These are phyloP conservation scores for Penicillium sp. DNA, from an alignment of 2,329 filamentous ascomycete species.

Conservation along the genomic window DNA sequence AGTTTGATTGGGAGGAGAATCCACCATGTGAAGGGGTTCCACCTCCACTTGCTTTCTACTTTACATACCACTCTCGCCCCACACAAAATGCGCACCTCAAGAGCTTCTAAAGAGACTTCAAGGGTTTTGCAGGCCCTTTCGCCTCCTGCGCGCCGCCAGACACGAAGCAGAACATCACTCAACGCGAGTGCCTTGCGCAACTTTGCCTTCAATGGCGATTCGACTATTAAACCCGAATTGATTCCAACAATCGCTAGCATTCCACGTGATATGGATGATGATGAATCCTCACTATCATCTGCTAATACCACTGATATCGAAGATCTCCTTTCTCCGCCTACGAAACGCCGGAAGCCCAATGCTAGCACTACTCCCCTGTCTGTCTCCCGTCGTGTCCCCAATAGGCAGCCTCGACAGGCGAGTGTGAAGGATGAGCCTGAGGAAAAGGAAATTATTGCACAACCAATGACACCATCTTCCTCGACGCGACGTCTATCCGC, in stretches of 20 bases:
- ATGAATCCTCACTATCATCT: conserved; percentile 37
- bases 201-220: conserved; percentile 27
- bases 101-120: conserved; percentile 59
- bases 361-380: conserved; percentile 28
- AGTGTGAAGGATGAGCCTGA: conserved; percentile 30
- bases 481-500: conserved; percentile 40
- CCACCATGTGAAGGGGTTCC: conserved; percentile 17
- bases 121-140: conserved; percentile 55
- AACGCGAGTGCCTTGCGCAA: conserved; percentile 25
- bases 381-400: conserved; percentile 16
- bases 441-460: conserved; percentile 20
- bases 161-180: conserved; percentile 38
- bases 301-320: conserved; percentile 56
- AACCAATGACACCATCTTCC: conserved; percentile 22
- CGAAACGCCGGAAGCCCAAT: conserved; percentile 53
- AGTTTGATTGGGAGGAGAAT: conserved; percentile 2
- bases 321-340: conserved; percentile 48
- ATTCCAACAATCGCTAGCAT: conserved; percentile 33
- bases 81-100: conserved; percentile 57
- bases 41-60: not conserved
- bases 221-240: conserved; percentile 12
- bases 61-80: not conserved
- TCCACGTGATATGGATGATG: conserved; percentile 25
- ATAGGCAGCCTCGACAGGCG: conserved; percentile 8
- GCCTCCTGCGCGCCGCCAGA: conserved; percentile 43